phyloP scores from a whole-genome alignment of 768 basidiomycete genomes.

The Russula sp. region DNA sequence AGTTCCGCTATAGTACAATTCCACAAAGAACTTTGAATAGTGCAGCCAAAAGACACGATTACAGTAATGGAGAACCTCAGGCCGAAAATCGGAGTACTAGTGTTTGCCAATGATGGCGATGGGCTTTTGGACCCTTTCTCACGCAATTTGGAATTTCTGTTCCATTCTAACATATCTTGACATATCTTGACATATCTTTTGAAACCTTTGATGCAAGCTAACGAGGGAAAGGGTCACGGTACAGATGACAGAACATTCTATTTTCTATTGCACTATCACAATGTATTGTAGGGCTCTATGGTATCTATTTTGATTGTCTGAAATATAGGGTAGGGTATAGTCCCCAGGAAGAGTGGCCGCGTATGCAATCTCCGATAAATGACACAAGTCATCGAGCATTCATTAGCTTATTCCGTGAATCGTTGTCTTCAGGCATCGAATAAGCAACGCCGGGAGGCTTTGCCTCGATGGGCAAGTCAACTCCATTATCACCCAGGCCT shows the following conservation, averaged over 20 bases:
- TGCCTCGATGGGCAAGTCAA: conserved; percentile 31
- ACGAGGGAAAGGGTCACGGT: not conserved
- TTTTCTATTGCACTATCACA: not conserved
- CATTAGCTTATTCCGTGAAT: conserved; percentile 34
- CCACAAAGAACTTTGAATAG: too few relatives aligned
- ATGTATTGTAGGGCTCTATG: not conserved
- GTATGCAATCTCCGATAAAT: too few relatives aligned
- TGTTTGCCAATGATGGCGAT: too few relatives aligned
- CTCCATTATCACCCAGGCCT: conserved; percentile 45
- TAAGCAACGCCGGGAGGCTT: conserved; percentile 32
- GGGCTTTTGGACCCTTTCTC: not conserved
- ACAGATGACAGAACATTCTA: not conserved
- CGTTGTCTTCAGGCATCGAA: conserved; percentile 28
- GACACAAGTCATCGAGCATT: not conserved
- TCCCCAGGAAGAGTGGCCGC: not conserved
- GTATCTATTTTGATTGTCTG: not conserved
- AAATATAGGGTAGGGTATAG: not conserved
- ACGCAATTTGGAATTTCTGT: not conserved
- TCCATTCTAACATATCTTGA: not conserved
- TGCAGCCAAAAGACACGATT: too few relatives aligned
- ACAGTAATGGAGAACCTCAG: too few relatives aligned
- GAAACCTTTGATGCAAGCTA: not conserved
- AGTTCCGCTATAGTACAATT: too few relatives aligned
- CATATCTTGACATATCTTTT: too few relatives aligned
- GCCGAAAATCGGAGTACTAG: too few relatives aligned